Evolutionary conservation across 805 yeast genomes (phyloP), one percentile per base, ranked within the genome.

Genomic region (Schwanniomyces polymorphus): DNA sequence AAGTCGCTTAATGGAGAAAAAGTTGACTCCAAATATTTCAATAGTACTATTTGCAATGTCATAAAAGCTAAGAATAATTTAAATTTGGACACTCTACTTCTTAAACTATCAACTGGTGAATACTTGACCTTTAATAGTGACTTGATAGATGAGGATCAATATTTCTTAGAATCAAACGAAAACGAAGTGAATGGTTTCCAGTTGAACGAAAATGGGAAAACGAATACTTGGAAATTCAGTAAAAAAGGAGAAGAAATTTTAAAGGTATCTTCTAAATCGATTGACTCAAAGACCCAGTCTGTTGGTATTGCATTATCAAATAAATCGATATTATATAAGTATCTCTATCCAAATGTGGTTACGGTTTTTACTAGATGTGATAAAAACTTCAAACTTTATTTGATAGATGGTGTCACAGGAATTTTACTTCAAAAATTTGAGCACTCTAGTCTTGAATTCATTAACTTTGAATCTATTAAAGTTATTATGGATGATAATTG

Each of bases 401-500:
- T 92, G 4, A 48, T 90, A 28, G 94, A 92, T 60, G 72, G 82
- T 0, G 70, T 86, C 4, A 79, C 88, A 1, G 98, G 98, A 4
- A 77, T 80, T 38, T 48, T 83, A 0, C 67, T 89, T 7, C 65
- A 77, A 55, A 61, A 71, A 3, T 59, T 60, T 5, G 81, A 78
- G 46, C 73, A 67, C 26, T 67, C 64, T 18, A 60, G 65, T 4
- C 75, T 72, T 5, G 72, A 71, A 23, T 59, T 74, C 8, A 60
- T 75, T 4, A 72, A 72, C 9, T 64, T 64, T 8, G 66, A 43
- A 1, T 68, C 77, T 1, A 61, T 89, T 26, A 67, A 76, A 18
- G 56, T 89, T 25, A 72, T 82, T 0, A 78, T 82, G 63, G 94
- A 90, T 42, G 98, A 92, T 60, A 82, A 91, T 65, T 92, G 94